These are phyloP conservation scores for Tripterygium wilfordii DNA, from an alignment of 177 flowering plant genomes.

Conservation along the genomic window DNA sequence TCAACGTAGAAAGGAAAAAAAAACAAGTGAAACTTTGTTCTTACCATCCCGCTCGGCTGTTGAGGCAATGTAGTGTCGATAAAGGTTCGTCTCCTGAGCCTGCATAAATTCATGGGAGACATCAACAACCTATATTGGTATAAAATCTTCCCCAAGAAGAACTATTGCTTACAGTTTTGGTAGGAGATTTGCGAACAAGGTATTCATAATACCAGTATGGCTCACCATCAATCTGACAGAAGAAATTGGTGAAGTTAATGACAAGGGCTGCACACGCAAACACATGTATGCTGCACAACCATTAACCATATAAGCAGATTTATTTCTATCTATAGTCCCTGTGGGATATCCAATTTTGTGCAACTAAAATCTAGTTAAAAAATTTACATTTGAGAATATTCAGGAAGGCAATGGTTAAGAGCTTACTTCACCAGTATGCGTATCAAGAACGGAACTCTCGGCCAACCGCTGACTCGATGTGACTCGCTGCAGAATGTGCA, in stretches of 20 bases:
- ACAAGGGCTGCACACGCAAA: no score
- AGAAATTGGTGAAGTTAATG: not conserved
- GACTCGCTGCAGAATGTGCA: slow-evolving; percentile 54
- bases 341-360: not conserved
- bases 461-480: slow-evolving; percentile 76
- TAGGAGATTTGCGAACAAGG: slow-evolving; percentile 90
- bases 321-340: no score
- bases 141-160: not conserved
- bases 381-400: no score
- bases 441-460: slow-evolving; percentile 87
- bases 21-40: not conserved
- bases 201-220: slow-evolving; percentile 92
- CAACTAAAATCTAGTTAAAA: no score
- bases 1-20: not conserved
- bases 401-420: slow-evolving; percentile 2
- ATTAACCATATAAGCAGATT: no score
- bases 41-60: slow-evolving; percentile 94
- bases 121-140: slow-evolving; percentile 3
- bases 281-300: no score
- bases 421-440: slow-evolving; percentile 62
- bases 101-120: slow-evolving; percentile 27
- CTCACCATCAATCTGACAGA: slow-evolving; percentile 74
- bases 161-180: slow-evolving; percentile 50
- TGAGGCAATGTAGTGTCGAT: slow-evolving; percentile 69
- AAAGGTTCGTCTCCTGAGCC: slow-evolving; percentile 67